Percentiles rank a stretch among this genome's conserved stretches.
These are phyloP conservation scores for Scheffersomyces coipomensis DNA, from an alignment of 805 yeast genomes.

Conservation along the genomic window DNA sequence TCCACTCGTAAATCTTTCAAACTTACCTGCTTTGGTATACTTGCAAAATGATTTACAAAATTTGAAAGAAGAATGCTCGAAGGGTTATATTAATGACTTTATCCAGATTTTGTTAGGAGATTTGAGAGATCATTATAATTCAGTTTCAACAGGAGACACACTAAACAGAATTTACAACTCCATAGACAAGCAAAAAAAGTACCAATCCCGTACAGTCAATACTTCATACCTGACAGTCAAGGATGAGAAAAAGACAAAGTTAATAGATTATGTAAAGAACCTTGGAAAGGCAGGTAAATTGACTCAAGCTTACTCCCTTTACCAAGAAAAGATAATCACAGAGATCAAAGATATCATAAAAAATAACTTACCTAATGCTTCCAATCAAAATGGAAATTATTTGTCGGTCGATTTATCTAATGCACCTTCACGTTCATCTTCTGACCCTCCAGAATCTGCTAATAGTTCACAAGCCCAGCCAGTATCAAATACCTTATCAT, in stretches of 20 bases:
- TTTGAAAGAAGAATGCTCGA: conserved; percentile 66
- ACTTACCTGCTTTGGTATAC: conserved; percentile 49
- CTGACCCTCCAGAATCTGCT: conserved; percentile 21
- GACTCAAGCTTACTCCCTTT: conserved; percentile 57
- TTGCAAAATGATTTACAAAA: conserved; percentile 53
- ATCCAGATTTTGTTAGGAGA: conserved; percentile 57
- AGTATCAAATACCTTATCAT: conserved; percentile 17
- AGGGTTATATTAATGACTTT: conserved; percentile 61
- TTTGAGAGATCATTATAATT: conserved; percentile 54
- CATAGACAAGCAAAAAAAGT: conserved; percentile 22
- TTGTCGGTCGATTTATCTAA: conserved; percentile 22
- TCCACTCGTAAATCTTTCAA: conserved; percentile 40
- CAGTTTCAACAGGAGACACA: conserved; percentile 47
- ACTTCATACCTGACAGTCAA: conserved; percentile 38
- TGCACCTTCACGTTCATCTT: conserved; percentile 26
- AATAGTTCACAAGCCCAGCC: not conserved
- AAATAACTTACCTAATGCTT: conserved; percentile 49
- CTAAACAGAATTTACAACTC: conserved; percentile 45
- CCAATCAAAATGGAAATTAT: conserved; percentile 8
- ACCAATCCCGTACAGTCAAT: conserved; percentile 18
- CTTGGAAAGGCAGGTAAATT: conserved; percentile 62
- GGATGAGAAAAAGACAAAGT: conserved; percentile 36
- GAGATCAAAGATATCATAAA: conserved; percentile 77
- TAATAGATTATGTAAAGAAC: conserved; percentile 52
- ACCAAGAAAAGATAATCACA: conserved; percentile 64